phyloP scores from a whole-genome alignment of 1,284 basidiomycete species.

The Melampsora americana region DNA sequence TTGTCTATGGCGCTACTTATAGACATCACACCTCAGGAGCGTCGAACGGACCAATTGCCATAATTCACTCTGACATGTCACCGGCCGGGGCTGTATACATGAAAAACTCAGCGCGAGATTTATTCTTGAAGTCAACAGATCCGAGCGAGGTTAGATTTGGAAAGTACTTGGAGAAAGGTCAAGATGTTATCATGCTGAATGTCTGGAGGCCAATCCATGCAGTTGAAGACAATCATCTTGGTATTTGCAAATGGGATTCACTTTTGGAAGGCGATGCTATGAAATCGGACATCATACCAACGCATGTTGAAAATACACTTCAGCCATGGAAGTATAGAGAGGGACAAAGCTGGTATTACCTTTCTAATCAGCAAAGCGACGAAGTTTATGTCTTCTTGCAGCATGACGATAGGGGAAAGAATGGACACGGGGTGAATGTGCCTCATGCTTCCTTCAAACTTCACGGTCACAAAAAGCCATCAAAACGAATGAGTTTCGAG shows the following conservation, averaged over 20 bases:
- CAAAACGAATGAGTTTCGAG: too few relatives aligned
- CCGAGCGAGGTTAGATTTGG: too few relatives aligned
- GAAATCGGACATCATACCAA: background rate
- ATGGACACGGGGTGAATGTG: constrained; percentile 1
- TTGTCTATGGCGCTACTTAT: too few relatives aligned
- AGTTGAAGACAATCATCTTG: background rate
- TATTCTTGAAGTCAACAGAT: too few relatives aligned
- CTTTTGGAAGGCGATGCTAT: background rate
- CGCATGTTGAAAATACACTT: background rate
- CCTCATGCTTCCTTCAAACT: background rate
- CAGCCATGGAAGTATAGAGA: background rate
- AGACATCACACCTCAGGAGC: too few relatives aligned
- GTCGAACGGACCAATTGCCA: too few relatives aligned
- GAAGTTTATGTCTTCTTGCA: constrained; percentile 6
- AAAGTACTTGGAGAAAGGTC: background rate
- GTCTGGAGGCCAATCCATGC: constrained; percentile 3
- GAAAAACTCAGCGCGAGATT: too few relatives aligned
- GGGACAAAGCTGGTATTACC: background rate
- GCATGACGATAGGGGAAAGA: background rate
- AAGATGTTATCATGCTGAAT: constrained; percentile 4
- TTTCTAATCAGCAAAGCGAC: background rate
- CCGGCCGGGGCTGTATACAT: too few relatives aligned
- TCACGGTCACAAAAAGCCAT: too few relatives aligned
- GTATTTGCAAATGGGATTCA: background rate
- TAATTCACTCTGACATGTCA: too few relatives aligned